phyloP scores from a whole-genome alignment of 108 stramenopile genomes.

The Stephanodiscus minutulus region DNA sequence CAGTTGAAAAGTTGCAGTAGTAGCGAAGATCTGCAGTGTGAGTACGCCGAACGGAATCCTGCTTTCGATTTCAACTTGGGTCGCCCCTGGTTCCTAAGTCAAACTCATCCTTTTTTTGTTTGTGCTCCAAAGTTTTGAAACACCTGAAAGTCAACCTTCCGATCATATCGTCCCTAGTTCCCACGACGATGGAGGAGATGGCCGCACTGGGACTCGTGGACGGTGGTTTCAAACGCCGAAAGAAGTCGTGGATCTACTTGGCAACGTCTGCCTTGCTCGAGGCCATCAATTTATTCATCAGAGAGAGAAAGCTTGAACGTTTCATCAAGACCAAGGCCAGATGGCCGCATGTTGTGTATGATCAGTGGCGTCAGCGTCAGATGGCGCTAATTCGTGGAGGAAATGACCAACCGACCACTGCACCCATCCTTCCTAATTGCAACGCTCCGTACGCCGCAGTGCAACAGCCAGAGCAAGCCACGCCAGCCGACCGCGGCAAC shows the following conservation, averaged over 20 bases:
- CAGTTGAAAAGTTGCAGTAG: not conserved
- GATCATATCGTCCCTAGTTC: not conserved
- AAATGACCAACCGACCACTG: not conserved
- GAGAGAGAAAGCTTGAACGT: not conserved
- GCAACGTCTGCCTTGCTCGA: not conserved
- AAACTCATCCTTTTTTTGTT: not conserved
- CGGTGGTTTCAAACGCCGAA: not conserved
- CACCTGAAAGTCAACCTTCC: not conserved
- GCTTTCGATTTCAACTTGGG: not conserved
- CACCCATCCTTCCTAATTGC: no score
- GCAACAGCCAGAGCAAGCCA: no score
- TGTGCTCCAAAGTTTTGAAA: not conserved
- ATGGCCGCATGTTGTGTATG: no score
- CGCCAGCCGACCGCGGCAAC: not conserved
- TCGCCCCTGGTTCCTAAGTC: not conserved
- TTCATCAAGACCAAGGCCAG: not conserved
- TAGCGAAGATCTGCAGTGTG: not conserved
- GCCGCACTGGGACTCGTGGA: not conserved
- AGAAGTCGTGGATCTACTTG: not conserved
- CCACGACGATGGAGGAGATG: not conserved
- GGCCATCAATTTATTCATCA: not conserved
- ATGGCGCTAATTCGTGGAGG: not conserved
- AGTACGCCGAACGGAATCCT: not conserved
- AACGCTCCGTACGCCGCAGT: no score
- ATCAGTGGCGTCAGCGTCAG: not conserved